Conservation (phyloP, 805 yeast genomes). For the Lachancea meyersii region DNA sequence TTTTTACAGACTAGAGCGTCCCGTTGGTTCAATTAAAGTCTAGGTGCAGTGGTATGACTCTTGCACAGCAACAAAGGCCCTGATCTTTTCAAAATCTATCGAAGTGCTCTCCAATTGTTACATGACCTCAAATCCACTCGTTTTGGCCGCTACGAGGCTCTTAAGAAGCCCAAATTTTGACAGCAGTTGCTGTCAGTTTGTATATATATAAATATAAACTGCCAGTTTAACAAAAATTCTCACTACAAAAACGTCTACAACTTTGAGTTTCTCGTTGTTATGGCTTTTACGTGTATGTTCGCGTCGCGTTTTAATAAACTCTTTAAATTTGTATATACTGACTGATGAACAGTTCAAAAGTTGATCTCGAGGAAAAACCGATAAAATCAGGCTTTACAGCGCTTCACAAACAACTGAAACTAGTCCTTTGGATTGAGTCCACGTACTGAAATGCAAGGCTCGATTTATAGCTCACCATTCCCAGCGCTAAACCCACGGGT, state of each 20-base stretch:
- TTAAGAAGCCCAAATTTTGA: too few species aligned
- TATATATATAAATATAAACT: too few species aligned
- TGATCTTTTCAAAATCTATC: too few species aligned
- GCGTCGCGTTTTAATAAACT: too few species aligned
- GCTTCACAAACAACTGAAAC: background rate
- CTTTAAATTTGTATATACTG: too few species aligned
- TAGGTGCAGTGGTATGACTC: background rate
- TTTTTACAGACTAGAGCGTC: background rate
- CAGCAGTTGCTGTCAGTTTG: too few species aligned
- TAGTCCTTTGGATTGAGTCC: background rate
- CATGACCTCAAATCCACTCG: too few species aligned
- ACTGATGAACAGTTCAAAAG: slow-evolving; percentile 1
- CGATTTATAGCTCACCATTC: slow-evolving; percentile 41
- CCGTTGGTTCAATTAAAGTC: background rate
- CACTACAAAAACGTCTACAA: too few species aligned
- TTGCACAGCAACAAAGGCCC: too few species aligned
- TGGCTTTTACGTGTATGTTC: background rate
- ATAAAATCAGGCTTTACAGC: background rate
- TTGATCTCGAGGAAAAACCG: slow-evolving; percentile 6
- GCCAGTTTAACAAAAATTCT: too few species aligned
- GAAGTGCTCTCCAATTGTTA: too few species aligned
- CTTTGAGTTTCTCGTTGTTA: background rate
- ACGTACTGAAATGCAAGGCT: slow-evolving; percentile 5
- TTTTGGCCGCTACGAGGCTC: too few species aligned
- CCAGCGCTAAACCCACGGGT: slow-evolving; percentile 64